Evolutionary conservation across 129 eudicot species (phyloP).

Genomic region (Saussurea involucrata): DNA sequence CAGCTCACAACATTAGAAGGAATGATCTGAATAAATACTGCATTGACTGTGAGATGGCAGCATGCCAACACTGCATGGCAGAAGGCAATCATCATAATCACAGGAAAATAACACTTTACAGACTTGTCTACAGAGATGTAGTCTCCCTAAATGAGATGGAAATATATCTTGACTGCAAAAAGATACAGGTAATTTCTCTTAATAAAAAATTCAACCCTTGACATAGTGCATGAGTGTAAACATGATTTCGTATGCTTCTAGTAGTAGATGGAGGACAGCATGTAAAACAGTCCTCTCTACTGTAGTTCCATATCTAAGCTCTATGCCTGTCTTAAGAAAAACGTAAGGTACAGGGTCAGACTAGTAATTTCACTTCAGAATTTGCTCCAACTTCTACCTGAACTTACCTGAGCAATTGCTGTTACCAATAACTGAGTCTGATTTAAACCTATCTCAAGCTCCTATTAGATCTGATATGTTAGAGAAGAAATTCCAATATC

Average conservation of each 20-base stretch:
- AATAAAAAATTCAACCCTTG: background rate
- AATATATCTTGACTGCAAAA: conserved; percentile 37
- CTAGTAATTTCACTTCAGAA: background rate
- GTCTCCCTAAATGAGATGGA: conserved; percentile 44
- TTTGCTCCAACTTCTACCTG: background rate
- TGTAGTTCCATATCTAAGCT: background rate
- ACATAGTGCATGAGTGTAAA: background rate
- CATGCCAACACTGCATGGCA: conserved; percentile 47
- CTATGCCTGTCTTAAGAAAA: background rate
- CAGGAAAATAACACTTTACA: conserved; percentile 44
- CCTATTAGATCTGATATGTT: background rate
- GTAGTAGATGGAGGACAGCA: too few relatives aligned
- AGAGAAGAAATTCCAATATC: background rate
- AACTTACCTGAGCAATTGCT: background rate
- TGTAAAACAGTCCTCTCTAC: background rate
- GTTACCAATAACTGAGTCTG: background rate
- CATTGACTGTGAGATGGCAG: conserved; percentile 44
- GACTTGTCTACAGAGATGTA: conserved; percentile 57
- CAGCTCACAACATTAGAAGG: conserved; percentile 15
- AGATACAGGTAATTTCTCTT: conserved; percentile 52
- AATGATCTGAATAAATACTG: conserved; percentile 52
- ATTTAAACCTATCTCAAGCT: background rate
- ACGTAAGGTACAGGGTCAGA: too few relatives aligned
- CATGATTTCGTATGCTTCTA: background rate
- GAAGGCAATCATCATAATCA: conserved; percentile 38